Evolutionary conservation across 164 flowering plant species (phyloP).

Genomic region (Berberis thunbergii): DNA sequence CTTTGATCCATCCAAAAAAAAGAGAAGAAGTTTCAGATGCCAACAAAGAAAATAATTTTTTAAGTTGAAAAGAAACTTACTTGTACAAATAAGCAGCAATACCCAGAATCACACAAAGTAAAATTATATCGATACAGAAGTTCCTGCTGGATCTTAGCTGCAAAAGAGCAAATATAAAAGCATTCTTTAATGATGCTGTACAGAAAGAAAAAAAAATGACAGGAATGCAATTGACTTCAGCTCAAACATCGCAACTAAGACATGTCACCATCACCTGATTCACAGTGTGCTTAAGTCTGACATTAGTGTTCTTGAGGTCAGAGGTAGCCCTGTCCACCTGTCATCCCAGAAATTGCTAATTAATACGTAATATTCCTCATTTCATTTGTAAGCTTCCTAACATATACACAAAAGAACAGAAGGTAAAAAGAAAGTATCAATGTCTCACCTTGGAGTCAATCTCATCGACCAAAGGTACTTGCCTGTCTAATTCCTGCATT

Average conservation of each 20-base stretch:
- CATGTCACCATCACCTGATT: conserved; percentile 50
- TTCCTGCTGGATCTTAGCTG: conserved; percentile 94
- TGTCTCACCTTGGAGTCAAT: conserved; percentile 76
- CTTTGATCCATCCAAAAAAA: too few relatives aligned
- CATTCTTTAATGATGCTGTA: too few relatives aligned
- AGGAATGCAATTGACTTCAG: too few relatives aligned
- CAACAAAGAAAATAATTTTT: background rate
- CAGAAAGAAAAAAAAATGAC: too few relatives aligned
- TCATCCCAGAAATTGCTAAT: background rate
- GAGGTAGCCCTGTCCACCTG: conserved; percentile 91
- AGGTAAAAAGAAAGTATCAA: background rate
- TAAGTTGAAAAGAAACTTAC: conserved; percentile 36
- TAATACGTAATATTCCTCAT: background rate
- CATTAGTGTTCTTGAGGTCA: conserved; percentile 95
- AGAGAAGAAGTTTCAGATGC: background rate
- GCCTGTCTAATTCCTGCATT: conserved; percentile 88
- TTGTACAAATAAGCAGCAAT: conserved; percentile 93
- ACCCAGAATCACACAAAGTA: conserved; percentile 78
- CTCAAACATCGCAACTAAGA: background rate
- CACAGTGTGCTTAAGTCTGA: conserved; percentile 86
- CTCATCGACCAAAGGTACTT: conserved; percentile 94
- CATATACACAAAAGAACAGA: background rate
- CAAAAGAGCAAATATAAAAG: conserved; percentile 12
- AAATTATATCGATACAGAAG: conserved; percentile 89
- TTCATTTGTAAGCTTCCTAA: background rate